Conservation (phyloP, 352 stramenopile genomes). For the Globisporangium paddicum region DNA sequence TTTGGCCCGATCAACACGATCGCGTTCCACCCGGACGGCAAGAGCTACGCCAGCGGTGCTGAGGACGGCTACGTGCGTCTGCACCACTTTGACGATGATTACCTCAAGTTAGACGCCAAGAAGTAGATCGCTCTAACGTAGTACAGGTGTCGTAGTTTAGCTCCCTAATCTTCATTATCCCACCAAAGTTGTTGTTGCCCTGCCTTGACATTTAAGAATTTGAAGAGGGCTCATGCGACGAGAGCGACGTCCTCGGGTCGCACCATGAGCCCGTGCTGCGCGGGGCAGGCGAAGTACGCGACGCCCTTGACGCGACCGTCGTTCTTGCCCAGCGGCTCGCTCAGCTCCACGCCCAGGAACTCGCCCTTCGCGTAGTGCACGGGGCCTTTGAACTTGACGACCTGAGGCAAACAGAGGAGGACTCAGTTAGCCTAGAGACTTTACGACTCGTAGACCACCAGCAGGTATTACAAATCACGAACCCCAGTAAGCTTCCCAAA, state of each 20-base stretch:
- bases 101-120: constrained; percentile 86
- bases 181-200: not conserved
- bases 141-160: constrained; percentile 12
- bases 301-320: constrained; percentile 63
- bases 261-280: constrained; percentile 66
- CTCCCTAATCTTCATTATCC: constrained; percentile 1
- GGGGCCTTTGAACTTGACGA: constrained; percentile 51
- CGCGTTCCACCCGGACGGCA: constrained; percentile 97
- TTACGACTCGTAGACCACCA: too few relatives aligned
- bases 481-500: constrained; percentile 36
- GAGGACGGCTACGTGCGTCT: constrained; percentile 98
- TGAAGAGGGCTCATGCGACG: not conserved
- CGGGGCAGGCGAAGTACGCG: constrained; percentile 54
- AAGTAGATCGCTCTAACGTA: constrained; percentile 14
- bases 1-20: constrained; percentile 99
- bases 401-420: constrained; percentile 13
- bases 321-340: constrained; percentile 64
- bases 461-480: too few relatives aligned
- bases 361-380: constrained; percentile 75
- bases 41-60: constrained; percentile 97
- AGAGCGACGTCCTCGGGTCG: constrained; percentile 34
- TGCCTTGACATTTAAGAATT: too few relatives aligned
- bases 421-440: not conserved
- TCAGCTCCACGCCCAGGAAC: constrained; percentile 60
- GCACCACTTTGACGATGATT: constrained; percentile 97